Base-by-base conservation (phyloP, 2,329 filamentous ascomycete species). In the Ustulina deusta region DNA sequence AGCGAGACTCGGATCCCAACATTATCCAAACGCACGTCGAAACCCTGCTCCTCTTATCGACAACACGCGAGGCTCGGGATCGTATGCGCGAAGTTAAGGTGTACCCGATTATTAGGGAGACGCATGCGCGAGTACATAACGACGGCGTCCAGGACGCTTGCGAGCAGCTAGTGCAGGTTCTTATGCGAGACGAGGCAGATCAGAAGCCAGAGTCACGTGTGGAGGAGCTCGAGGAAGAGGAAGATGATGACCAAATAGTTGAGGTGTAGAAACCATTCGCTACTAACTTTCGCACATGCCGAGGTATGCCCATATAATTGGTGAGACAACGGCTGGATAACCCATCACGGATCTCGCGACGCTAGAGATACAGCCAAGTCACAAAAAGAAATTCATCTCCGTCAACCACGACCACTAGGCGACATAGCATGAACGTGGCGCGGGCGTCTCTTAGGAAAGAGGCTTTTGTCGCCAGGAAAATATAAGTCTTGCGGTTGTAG, bases 11-110 rank as follows among this genome's bases (percentile, higher is more conserved):
- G 3, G 93, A 97, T 74, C 79, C 82, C 17, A 87, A 88, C 54
- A 96, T 97, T 71, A 85, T 97, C 61, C 88, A 91, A 77, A 96
- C 93, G 2, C 94, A 98, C 78, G 81, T 99, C 22, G 96, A 99
- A 81, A 97, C 94, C 0, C 79, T 99, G 62, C 86, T 94, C 64
- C 82, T 99, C 20, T 80, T 99, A 65, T 94, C 93, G 0, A 94
- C 92, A 6, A 95, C 93, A 7, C 85, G 88, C 6, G 84, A 90
- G 73, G 93, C 91, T 1, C 87, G 95, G 67, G 91, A 97, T 6
- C 81, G 87, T 62, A 83, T 98, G 85, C 86, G 94, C 20, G 82
- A 86, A 20, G 84, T 95, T 52, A 93, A 93, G 74, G 92, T 97
- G 0, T 99, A 99, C 79, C 93, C 94, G 0, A 90, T 98, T 54